Conservation (phyloP, 139 green algal species). For the Trebouxia sp. region DNA sequence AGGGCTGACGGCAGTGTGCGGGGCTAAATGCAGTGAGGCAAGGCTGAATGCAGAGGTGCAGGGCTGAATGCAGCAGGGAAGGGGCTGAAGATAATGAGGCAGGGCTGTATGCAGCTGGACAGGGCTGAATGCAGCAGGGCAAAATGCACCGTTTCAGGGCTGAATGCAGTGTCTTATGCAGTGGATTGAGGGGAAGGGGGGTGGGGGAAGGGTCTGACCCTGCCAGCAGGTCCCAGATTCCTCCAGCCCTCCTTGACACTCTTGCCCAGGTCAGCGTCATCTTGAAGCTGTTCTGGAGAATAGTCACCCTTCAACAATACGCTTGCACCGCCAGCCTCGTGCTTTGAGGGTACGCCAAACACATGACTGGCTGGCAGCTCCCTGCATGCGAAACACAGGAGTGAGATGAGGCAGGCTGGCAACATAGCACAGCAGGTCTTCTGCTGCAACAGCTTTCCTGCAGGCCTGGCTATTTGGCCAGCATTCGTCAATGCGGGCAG, state of each 20-base stretch:
- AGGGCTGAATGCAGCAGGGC: neutral
- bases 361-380: slow-evolving; percentile 44
- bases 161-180: neutral
- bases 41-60: too few species aligned
- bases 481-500: too few species aligned
- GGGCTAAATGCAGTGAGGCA: too few species aligned
- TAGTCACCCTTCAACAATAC: slow-evolving; percentile 56
- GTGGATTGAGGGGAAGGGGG: neutral
- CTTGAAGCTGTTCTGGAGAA: slow-evolving; percentile 49
- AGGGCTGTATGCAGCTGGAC: neutral
- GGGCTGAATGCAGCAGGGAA: too few species aligned
- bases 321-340: slow-evolving; percentile 41
- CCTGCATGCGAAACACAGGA: neutral
- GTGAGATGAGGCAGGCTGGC: too few species aligned
- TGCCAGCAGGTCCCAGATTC: slow-evolving; percentile 48
- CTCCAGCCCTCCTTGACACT: slow-evolving; percentile 63
- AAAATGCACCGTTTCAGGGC: neutral
- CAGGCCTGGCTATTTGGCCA: too few species aligned
- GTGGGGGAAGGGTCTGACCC: slow-evolving; percentile 6
- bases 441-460: too few species aligned
- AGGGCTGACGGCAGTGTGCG: too few species aligned
- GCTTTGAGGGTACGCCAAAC: slow-evolving; percentile 59
- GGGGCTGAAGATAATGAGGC: too few species aligned
- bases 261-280: slow-evolving; percentile 75
- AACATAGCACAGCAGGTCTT: too few species aligned